Percentiles rank a stretch among this genome's conserved stretches.
Evolutionary conservation across 805 yeast species (phyloP).

Genomic region (Kluyveromyces starmeri): DNA sequence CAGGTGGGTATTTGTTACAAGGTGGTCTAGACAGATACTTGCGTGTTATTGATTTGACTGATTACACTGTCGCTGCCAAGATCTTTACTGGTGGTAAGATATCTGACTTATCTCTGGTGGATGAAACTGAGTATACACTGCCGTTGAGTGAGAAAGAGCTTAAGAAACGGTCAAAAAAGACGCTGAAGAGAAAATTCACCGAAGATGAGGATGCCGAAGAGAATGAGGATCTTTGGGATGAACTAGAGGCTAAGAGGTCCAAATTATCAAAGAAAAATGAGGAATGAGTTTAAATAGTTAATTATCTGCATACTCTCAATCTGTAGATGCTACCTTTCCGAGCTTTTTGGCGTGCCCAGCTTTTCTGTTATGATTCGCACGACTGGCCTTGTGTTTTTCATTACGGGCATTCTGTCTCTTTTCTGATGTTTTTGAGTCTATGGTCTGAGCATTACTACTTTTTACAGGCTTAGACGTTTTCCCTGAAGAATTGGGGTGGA

Average conservation of each 20-base stretch:
- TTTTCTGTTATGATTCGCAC: conserved; percentile 61
- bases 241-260: conserved; percentile 17
- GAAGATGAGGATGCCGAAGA: conserved; percentile 23
- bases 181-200: conserved; percentile 33
- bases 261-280: conserved; percentile 5
- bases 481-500: not conserved
- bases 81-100: conserved; percentile 72
- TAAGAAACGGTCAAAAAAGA: conserved; percentile 26
- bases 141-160: conserved; percentile 21
- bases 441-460: not conserved
- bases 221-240: conserved; percentile 29
- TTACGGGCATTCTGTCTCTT: conserved; percentile 36
- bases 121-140: conserved; percentile 31
- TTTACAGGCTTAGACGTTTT: not conserved
- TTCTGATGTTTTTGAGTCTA: conserved; percentile 7
- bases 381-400: conserved; percentile 46
- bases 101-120: conserved; percentile 15
- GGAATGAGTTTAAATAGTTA: not conserved
- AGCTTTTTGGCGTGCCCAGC: conserved; percentile 48
- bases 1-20: conserved; percentile 43
- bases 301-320: not conserved
- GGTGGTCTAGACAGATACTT: conserved; percentile 88
- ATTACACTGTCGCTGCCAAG: conserved; percentile 54
- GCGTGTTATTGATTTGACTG: conserved; percentile 58
- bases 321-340: not conserved